Evolutionary conservation across 495 filamentous ascomycete species (phyloP).

Genomic region (Corynascus novoguineensis): DNA sequence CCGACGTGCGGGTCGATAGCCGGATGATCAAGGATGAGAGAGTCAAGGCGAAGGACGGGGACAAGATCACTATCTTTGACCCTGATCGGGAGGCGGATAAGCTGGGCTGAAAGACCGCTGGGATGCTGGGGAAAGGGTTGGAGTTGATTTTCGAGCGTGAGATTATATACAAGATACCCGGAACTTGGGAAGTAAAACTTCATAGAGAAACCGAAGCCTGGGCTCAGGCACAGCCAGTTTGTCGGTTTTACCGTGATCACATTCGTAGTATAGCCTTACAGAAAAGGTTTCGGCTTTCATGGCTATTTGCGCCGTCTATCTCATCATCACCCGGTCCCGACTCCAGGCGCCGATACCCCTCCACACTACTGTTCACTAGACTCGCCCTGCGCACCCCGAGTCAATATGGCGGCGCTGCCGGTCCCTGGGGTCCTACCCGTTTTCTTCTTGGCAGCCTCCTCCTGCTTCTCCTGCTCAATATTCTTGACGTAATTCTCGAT

Average conservation of each 20-base stretch:
- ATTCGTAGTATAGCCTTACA: constrained; percentile 13
- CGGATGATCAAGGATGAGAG: constrained; percentile 94
- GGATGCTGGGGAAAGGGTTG: constrained; percentile 1
- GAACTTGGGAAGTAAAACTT: neutral
- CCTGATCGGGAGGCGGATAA: constrained; percentile 66
- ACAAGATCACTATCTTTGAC: constrained; percentile 62
- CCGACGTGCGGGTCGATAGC: constrained; percentile 76
- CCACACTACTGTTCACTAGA: constrained; percentile 25
- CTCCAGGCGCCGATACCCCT: neutral
- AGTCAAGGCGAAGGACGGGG: constrained; percentile 45
- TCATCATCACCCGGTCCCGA: neutral
- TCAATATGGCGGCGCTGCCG: constrained; percentile 72
- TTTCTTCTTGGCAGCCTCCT: constrained; percentile 97
- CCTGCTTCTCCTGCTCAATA: constrained; percentile 98
- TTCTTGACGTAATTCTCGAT: constrained; percentile 96
- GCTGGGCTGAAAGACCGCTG: constrained; percentile 52
- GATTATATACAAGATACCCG: constrained; percentile 4
- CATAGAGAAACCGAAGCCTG: neutral
- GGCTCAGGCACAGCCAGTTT: neutral
- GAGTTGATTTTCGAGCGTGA: constrained; percentile 2
- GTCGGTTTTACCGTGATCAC: neutral
- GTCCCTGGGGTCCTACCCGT: constrained; percentile 69
- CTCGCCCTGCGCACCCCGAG: constrained; percentile 52
- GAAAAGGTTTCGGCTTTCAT: neutral
- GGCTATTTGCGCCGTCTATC: constrained; percentile 1